These are phyloP conservation scores for Daldinia concentrica DNA, from an alignment of 495 filamentous ascomycete species.

Conservation along the genomic window DNA sequence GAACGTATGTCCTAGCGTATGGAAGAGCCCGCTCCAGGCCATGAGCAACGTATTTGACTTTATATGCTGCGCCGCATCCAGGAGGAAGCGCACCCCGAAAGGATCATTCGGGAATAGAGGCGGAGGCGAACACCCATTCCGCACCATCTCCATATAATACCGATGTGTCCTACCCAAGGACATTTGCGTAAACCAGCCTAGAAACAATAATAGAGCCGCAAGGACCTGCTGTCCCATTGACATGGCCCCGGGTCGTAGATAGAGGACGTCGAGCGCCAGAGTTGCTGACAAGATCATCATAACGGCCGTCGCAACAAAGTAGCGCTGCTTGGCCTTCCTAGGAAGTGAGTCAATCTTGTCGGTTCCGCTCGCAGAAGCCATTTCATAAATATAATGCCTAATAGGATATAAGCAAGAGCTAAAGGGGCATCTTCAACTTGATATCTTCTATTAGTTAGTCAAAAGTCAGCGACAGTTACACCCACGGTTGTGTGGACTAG, in stretches of 20 bases:
- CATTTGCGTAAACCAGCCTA: conserved; percentile 9
- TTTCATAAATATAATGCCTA: background rate
- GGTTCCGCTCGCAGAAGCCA: background rate
- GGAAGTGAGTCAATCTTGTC: conserved; percentile 19
- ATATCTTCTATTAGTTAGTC: background rate
- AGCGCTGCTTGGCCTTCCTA: conserved; percentile 23
- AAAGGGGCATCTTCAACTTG: background rate
- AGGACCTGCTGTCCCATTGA: conserved; percentile 6
- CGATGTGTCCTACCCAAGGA: conserved; percentile 27
- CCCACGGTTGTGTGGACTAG: background rate
- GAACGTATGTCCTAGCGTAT: conserved; percentile 46
- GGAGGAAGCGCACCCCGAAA: conserved; percentile 54
- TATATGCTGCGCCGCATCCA: conserved; percentile 38
- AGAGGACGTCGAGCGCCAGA: conserved; percentile 10
- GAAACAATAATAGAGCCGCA: background rate
- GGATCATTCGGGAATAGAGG: conserved; percentile 50
- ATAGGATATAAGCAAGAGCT: background rate
- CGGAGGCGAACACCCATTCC: conserved; percentile 39
- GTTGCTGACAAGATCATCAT: background rate
- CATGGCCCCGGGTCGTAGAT: conserved; percentile 14
- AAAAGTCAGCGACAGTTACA: background rate
- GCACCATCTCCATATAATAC: conserved; percentile 24
- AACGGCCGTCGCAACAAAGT: conserved; percentile 9
- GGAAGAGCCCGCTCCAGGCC: conserved; percentile 35
- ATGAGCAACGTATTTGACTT: conserved; percentile 45